A percentile compares a stretch with the other conserved stretches of the same genome.
phyloP scores from a whole-genome alignment of 2,329 filamentous ascomycete genomes.

The Microdochium bolleyi region DNA sequence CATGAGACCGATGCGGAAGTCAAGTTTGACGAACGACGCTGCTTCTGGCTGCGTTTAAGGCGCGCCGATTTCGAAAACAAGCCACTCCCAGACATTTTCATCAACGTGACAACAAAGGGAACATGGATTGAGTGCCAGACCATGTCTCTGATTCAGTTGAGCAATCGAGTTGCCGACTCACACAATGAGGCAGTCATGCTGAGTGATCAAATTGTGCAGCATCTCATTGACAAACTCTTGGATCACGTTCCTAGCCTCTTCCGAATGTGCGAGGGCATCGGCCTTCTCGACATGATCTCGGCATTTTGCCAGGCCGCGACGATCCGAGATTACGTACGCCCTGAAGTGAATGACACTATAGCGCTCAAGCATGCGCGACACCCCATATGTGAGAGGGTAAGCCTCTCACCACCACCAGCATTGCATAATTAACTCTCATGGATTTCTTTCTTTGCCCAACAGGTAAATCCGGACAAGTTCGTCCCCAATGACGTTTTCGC shows the following conservation, averaged over 20 bases:
- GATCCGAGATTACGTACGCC: conserved; percentile 50
- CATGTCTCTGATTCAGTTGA: conserved; percentile 73
- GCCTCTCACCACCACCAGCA: neutral
- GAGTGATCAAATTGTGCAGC: conserved; percentile 69
- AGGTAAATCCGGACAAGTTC: conserved; percentile 59
- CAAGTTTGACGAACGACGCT: conserved; percentile 68
- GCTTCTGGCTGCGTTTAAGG: conserved; percentile 69
- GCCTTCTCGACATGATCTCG: conserved; percentile 77
- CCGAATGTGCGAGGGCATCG: conserved; percentile 77
- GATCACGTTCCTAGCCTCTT: conserved; percentile 67
- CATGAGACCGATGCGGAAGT: conserved; percentile 56
- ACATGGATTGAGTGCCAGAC: conserved; percentile 84
- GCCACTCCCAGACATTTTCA: conserved; percentile 58
- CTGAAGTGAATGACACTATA: conserved; percentile 59
- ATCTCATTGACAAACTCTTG: conserved; percentile 65
- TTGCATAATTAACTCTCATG: conserved; percentile 2
- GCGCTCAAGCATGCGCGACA: conserved; percentile 70
- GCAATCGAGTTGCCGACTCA: conserved; percentile 67
- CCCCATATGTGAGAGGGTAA: conserved; percentile 65
- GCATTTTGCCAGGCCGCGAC: conserved; percentile 71
- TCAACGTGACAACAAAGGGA: conserved; percentile 68
- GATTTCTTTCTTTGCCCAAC: neutral
- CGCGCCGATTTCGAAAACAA: conserved; percentile 53
- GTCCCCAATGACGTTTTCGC: conserved; percentile 89
- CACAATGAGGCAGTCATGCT: conserved; percentile 77